Base-by-base conservation (phyloP, 2,329 filamentous ascomycete species). In the Fusarium sp. region DNA sequence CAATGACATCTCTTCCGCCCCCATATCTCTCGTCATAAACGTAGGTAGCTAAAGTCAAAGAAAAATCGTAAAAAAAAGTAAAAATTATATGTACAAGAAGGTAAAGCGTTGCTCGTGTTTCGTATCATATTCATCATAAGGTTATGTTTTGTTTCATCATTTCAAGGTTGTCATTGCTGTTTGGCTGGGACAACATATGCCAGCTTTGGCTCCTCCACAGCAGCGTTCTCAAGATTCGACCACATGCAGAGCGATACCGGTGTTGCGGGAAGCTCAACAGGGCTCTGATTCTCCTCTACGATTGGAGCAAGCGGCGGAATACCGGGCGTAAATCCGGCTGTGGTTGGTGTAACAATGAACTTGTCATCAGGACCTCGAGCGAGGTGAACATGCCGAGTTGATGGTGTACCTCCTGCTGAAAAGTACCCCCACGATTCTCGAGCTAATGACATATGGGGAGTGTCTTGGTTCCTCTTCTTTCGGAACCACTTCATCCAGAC, bases 221-320 rank as follows among this genome's bases (percentile, higher is more conserved):
- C 67, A 46, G 73, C 73, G 23, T 73, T 57, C 54, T 75, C 73
- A 10, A 75, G 53, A 16, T 69, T 60, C 42, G 62, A 67, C 73
- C 73, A 75, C 69, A 73, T 74, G n/a, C 70, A 75, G 31, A 73
- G 64, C 18, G 73, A 75, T 9, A 75, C 73, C 12, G 73, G 73
- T 11, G 73, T 75, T 15, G 73, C 73, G 4, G 73, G 73, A 23
- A 75, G 70, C 50, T 75, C 73, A 18, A 73, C 67, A 15, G 72
- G 73, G 21, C 66, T 66, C 29, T 63, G 53, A 6, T 61, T 41
- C 18, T 63, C 54, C 20, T 50, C 42, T 16, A 41, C 24, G 23
- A 35, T 43, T 21, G 42, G 50, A 24, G 39, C 44, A 23, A 69
- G 55, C 9, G 63, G 63, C 16, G 57, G 60, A 9, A 37, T 33